Conservation (phyloP, 2,329 filamentous ascomycete genomes). For the Torrubiellomyces zombiae region DNA sequence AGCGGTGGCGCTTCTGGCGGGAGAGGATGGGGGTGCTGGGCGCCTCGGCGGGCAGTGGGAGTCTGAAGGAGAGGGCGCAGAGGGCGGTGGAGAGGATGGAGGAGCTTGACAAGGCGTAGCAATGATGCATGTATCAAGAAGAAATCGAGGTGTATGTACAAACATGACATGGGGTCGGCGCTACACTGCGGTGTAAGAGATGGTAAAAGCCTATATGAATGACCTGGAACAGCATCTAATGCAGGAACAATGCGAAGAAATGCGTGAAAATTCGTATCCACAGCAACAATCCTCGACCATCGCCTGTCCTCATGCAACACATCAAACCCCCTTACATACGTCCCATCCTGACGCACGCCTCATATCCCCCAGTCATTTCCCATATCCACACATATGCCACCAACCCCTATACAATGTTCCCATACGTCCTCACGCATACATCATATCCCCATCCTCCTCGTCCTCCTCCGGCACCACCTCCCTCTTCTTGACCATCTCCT, state of each 20-base stretch:
- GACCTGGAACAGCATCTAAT: neutral
- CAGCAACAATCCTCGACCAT: too few species aligned
- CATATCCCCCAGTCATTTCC: too few species aligned
- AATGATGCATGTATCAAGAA: neutral
- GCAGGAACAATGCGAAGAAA: too few species aligned
- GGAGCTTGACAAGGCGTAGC: constrained; percentile 5
- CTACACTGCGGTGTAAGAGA: too few species aligned
- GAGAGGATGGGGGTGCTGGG: constrained; percentile 10
- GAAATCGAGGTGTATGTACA: neutral
- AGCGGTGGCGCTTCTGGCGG: constrained; percentile 16
- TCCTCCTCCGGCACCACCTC: constrained; percentile 26
- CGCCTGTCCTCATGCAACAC: too few species aligned
- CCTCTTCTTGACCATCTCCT: constrained; percentile 40
- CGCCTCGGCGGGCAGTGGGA: constrained; percentile 5
- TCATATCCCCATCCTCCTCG: constrained; percentile 36
- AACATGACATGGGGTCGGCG: too few species aligned
- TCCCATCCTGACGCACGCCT: too few species aligned
- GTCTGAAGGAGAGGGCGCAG: constrained; percentile 8
- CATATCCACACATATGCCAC: too few species aligned
- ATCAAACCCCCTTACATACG: too few species aligned
- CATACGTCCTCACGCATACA: constrained; percentile 20
- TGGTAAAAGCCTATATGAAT: neutral
- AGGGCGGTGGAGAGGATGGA: constrained; percentile 9
- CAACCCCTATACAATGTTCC: too few species aligned
- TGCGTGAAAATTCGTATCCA: too few species aligned